These are phyloP conservation scores for Candida schatavii DNA, from an alignment of 805 yeast genomes.

Conservation along the genomic window DNA sequence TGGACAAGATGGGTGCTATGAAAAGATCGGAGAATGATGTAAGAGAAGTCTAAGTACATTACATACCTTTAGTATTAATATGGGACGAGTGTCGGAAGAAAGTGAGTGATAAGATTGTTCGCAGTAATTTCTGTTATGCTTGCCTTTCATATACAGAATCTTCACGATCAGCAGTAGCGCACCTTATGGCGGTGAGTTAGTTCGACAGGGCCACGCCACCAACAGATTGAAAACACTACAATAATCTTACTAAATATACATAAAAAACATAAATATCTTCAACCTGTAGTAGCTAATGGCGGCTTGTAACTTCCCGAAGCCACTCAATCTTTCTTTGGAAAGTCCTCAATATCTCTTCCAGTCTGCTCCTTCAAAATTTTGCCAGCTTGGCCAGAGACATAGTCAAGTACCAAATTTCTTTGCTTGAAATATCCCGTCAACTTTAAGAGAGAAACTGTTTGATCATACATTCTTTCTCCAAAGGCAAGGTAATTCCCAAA, in stretches of 20 bases:
- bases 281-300: no score
- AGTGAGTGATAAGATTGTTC: no score
- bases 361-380: conserved; percentile 29
- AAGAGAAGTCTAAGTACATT: conserved; percentile 1
- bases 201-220: no score
- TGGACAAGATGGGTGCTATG: not conserved
- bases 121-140: no score
- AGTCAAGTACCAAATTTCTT: conserved; percentile 34
- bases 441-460: conserved; percentile 43
- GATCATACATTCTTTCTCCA: conserved; percentile 61
- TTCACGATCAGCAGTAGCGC: no score
- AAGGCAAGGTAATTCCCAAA: conserved; percentile 51
- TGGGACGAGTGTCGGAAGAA: no score
- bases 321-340: conserved; percentile 11
- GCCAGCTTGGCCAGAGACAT: conserved; percentile 28
- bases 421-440: conserved; percentile 51
- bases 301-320: no score
- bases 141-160: no score
- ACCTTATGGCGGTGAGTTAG: no score
- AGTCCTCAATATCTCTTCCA: conserved; percentile 26
- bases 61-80: conserved; percentile 1
- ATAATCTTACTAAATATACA: no score
- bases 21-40: not conserved
- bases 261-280: no score
- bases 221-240: no score